Conservation (phyloP, 73 alveolate genomes). For the Paramecium sonneborni region DNA sequence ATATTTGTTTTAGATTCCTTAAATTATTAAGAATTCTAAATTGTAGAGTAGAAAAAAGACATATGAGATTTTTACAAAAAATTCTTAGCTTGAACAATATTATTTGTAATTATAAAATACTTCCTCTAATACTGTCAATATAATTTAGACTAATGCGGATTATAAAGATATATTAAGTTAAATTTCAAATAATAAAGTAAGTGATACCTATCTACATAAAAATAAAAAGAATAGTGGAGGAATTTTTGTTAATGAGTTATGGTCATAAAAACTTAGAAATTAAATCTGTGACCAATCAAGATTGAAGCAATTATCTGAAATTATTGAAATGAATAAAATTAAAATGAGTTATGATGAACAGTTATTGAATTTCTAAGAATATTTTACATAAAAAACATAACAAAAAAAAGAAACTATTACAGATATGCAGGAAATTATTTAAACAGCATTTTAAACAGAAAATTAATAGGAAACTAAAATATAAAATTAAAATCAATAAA, state of each 20-base stretch:
- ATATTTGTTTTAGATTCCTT: background rate
- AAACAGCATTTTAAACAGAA: background rate
- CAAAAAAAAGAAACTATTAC: background rate
- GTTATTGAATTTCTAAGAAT: background rate
- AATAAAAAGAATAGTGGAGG: background rate
- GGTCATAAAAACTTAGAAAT: background rate
- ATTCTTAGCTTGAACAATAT: background rate
- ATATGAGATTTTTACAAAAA: background rate
- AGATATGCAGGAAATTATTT: background rate
- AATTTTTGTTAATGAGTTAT: background rate
- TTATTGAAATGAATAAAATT: background rate
- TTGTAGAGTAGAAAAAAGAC: background rate
- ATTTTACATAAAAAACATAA: background rate
- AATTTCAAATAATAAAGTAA: background rate
- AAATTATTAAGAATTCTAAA: background rate
- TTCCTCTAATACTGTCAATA: background rate
- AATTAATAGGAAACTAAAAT: background rate
- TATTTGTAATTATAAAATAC: background rate
- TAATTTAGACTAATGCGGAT: background rate
- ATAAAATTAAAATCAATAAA: background rate
- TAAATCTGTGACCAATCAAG: background rate
- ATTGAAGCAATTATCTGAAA: background rate
- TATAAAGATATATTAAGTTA: background rate
- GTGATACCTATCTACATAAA: background rate
- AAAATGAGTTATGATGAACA: slow-evolving; percentile 8